Base-by-base conservation (phyloP, 306 rosid species). In the Hippophae gyantsensis region DNA sequence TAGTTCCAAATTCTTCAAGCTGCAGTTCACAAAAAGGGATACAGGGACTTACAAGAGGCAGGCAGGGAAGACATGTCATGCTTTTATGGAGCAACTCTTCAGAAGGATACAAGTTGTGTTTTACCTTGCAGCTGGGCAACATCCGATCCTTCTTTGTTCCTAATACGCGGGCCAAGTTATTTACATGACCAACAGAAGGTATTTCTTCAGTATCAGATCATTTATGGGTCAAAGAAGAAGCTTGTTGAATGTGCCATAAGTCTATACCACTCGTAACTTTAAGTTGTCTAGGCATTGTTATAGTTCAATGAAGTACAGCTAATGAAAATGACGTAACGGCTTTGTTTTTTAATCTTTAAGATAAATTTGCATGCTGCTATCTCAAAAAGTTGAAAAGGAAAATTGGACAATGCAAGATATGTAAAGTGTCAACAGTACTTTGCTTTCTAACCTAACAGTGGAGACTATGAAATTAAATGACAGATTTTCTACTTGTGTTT, bases 11-110 rank as follows among this genome's bases (percentile, higher is more conserved):
- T 49, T 12, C 32, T 38, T 44, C 54, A 26, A 63, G 65, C 64
- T 62, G 59, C 86, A 84, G 97, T 70, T 82, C 90, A 79, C 55
- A 86, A 86, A 72, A 90, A 86, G 72, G 95, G 89, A 40, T 79
- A 78, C 69, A 14, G 63, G 59, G 97, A 84, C 56, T 71, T 84
- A 25, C 87, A 74, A 51, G 97, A 82, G 13, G 65, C 14, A 70
- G 58, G 41, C 3, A 82, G 52, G 77, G 86, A 84, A 66, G 86
- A 79, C 47, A 27, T 7, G 6, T 11, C 79, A 45, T 77, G 78
- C 69, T 62, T 67, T 54, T 84, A 73, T 62, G 97, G 97, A 61
- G 54, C 74, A 66, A 90, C 95, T 26, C 97, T 90, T 65, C 85
- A 50, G 18, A 75, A 77, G 43, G 95, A 90, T 72, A 43, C 82